Percentiles rank a stretch among this genome's conserved stretches.
These are phyloP conservation scores for Meira nashicola DNA, from an alignment of 1,284 basidiomycete species.

Conservation along the genomic window DNA sequence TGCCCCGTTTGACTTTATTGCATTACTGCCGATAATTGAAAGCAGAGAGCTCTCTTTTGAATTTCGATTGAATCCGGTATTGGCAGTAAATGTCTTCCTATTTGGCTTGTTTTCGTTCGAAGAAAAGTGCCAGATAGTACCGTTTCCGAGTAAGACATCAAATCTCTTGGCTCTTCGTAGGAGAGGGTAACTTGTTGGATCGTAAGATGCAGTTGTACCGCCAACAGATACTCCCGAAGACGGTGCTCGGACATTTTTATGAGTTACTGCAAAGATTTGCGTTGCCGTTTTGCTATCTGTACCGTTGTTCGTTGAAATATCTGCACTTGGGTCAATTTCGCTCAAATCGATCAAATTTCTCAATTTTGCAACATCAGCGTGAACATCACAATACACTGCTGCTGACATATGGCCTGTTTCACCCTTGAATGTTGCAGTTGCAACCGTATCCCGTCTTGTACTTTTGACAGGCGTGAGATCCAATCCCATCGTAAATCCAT, in stretches of 20 bases:
- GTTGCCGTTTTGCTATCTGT: conserved; percentile 57
- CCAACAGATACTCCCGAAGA: not conserved
- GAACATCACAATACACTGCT: conserved; percentile 74
- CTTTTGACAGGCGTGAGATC: conserved; percentile 72
- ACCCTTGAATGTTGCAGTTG: conserved; percentile 76
- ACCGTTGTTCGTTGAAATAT: too few species aligned
- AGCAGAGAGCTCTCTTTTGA: not conserved
- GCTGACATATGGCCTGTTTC: conserved; percentile 76
- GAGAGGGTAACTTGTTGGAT: not conserved
- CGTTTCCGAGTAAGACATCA: not conserved
- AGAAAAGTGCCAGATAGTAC: not conserved
- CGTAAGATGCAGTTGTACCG: not conserved
- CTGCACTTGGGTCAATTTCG: conserved; percentile 68
- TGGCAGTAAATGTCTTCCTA: too few species aligned
- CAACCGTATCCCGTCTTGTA: conserved; percentile 53
- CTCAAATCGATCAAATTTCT: conserved; percentile 73
- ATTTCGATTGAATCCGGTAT: too few species aligned
- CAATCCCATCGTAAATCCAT: conserved; percentile 71
- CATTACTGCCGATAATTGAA: not conserved
- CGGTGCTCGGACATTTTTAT: not conserved
- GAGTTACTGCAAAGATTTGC: not conserved
- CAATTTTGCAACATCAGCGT: conserved; percentile 61
- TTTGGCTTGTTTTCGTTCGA: too few species aligned
- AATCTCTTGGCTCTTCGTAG: conserved; percentile 5
- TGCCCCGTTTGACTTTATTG: not conserved